Conservation (phyloP, 495 filamentous ascomycete species). For the Durotheca rogersii region DNA sequence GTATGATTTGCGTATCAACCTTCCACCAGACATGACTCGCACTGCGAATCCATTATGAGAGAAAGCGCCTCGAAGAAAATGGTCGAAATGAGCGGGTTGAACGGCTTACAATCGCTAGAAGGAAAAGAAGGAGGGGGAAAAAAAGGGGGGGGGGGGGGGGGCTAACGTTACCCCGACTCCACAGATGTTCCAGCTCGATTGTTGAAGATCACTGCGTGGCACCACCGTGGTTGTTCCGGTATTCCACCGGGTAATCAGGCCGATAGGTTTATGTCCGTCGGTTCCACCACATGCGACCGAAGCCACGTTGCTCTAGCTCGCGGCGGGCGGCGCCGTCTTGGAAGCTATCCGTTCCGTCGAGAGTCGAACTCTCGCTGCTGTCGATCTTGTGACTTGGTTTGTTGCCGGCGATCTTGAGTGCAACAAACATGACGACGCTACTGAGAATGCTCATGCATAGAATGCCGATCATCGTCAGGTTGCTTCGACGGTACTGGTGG, state of each 20-base stretch:
- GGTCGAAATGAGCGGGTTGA: conserved; percentile 38
- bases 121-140: too few species aligned
- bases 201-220: conserved; percentile 28
- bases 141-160: too few species aligned
- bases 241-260: neutral
- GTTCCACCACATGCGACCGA: conserved; percentile 59
- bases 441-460: conserved; percentile 73
- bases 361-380: conserved; percentile 40
- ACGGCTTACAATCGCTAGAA: conserved; percentile 14
- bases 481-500: conserved; percentile 77
- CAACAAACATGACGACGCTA: conserved; percentile 63
- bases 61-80: too few species aligned
- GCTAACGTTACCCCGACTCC: conserved; percentile 5
- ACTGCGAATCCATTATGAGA: conserved; percentile 16
- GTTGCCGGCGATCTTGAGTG: conserved; percentile 64
- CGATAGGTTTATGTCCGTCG: conserved; percentile 14
- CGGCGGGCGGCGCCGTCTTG: conserved; percentile 71
- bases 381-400: conserved; percentile 45
- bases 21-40: conserved; percentile 20
- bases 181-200: conserved; percentile 17
- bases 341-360: conserved; percentile 51
- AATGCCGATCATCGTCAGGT: conserved; percentile 85
- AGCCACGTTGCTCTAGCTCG: conserved; percentile 67
- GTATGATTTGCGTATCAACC: conserved; percentile 26
- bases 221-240: conserved; percentile 10